Evolutionary conservation across 2,329 filamentous ascomycete species (phyloP).

Genomic region (Beauveria asiatica): DNA sequence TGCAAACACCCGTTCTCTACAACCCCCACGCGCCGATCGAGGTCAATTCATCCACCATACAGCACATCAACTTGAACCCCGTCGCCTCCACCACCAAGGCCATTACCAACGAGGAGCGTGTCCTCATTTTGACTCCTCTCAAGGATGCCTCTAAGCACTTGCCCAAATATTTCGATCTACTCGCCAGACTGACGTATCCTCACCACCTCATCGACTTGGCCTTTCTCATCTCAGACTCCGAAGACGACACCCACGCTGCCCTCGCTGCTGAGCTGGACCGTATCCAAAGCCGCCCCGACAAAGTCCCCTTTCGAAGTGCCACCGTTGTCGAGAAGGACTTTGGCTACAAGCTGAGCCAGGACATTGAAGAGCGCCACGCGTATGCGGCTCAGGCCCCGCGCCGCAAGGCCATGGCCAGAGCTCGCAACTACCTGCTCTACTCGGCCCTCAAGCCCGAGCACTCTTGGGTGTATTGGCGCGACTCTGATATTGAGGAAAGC

Average conservation of each 20-base stretch:
- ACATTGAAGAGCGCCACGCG: slow-evolving; percentile 73
- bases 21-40: slow-evolving; percentile 87
- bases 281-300: slow-evolving; percentile 72
- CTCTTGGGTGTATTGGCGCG: slow-evolving; percentile 98
- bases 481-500: slow-evolving; percentile 92
- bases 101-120: slow-evolving; percentile 69
- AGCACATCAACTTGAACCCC: slow-evolving; percentile 74
- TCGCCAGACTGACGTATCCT: slow-evolving; percentile 84
- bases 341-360: slow-evolving; percentile 63
- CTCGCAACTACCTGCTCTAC: slow-evolving; percentile 83
- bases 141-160: slow-evolving; percentile 80
- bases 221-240: slow-evolving; percentile 88
- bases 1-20: slow-evolving; percentile 89
- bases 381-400: slow-evolving; percentile 84
- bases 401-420: slow-evolving; percentile 80
- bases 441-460: slow-evolving; percentile 85
- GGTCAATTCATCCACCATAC: slow-evolving; percentile 72
- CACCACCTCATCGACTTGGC: slow-evolving; percentile 91
- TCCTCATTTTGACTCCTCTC: slow-evolving; percentile 87
- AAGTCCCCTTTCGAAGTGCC: slow-evolving; percentile 76
- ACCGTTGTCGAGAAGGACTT: slow-evolving; percentile 90
- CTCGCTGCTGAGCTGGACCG: slow-evolving; percentile 78
- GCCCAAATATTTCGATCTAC: slow-evolving; percentile 84
- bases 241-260: slow-evolving; percentile 83
- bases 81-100: slow-evolving; percentile 76